These are phyloP conservation scores for Flueggea neowawraea DNA, from an alignment of 441 rosid genomes.

Conservation along the genomic window DNA sequence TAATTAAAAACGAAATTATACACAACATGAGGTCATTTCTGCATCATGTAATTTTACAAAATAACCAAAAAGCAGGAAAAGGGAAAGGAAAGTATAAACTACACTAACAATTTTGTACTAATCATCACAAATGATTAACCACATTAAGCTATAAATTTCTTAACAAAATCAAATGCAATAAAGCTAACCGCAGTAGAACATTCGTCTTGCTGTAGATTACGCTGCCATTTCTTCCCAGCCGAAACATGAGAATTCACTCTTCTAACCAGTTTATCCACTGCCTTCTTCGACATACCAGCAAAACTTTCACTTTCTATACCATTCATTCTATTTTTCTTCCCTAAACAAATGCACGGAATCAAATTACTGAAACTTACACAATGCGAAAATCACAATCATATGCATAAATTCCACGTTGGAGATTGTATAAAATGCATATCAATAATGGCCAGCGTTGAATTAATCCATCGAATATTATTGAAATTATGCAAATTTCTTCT, in stretches of 20 bases:
- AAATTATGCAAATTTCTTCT: no score
- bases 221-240: constrained; percentile 26
- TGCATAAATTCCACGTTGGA: no score
- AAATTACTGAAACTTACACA: not conserved
- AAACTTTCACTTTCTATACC: constrained; percentile 29
- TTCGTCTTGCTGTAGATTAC: constrained; percentile 15
- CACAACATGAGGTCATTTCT: not conserved
- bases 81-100: not conserved
- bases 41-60: not conserved
- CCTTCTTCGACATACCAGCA: constrained; percentile 35
- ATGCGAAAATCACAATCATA: not conserved
- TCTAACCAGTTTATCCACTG: constrained; percentile 38
- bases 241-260: constrained; percentile 27
- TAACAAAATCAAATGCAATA: not conserved
- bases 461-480: no score
- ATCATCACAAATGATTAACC: not conserved
- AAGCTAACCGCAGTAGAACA: constrained; percentile 22
- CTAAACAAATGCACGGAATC: constrained; percentile 10
- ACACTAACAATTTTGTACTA: not conserved
- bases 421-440: no score
- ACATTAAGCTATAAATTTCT: not conserved
- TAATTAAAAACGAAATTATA: not conserved
- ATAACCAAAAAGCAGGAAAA: not conserved
- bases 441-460: no score
- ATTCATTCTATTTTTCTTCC: constrained; percentile 15